Evolutionary conservation across 805 yeast species (phyloP), one percentile per base, ranked within the genome.

Genomic region (Pichia manshurica): DNA sequence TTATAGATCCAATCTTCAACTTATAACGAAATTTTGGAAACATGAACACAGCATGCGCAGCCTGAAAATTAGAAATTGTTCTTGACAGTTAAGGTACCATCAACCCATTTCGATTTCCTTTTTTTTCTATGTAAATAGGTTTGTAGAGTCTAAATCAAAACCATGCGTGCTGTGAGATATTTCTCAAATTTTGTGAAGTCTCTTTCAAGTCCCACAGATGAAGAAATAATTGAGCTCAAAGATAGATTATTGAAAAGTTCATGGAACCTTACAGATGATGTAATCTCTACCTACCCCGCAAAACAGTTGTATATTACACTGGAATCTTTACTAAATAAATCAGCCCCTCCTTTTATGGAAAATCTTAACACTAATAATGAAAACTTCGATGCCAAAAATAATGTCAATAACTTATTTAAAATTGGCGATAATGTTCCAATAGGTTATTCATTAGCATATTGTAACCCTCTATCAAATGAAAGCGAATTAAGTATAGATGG

Each of bases 371-470:
- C 31, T n/a, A 42, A 41, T 20, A 5, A 5, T 7, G 29, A 25
- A 25, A 25, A 25, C 10, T 6, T 6, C 15, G 21, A 37, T 15
- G 19, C 4, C 4, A 17, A 9, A 2, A 19, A 20, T 15, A 20
- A 42, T 28, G n/a, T 29, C 8, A 36, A 42, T 31, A 16, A 36
- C 1, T 42, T 34, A n/a, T 64, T 61, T 45, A 47, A 47, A 38
- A 49, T 47, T 9, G 60, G 62, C 1, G 15, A 35, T 1, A 9
- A 38, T 13, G 35, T 71, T 1, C 77, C 77, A 3, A 56, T 55
- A 16, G 93, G 91, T 1, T 81, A 77, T 51, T 88, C 84, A 50
- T 71, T 88, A 45, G 60, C 84, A 1, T 87, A 73, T 59, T 80
- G 80, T 63, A 84, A 83, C 56, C 89, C 87, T 21, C 56, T 68